Percentiles rank a stretch among this genome's conserved stretches.
Evolutionary conservation across 139 green algal species (phyloP).

Genomic region (Coelastrella sp.): DNA sequence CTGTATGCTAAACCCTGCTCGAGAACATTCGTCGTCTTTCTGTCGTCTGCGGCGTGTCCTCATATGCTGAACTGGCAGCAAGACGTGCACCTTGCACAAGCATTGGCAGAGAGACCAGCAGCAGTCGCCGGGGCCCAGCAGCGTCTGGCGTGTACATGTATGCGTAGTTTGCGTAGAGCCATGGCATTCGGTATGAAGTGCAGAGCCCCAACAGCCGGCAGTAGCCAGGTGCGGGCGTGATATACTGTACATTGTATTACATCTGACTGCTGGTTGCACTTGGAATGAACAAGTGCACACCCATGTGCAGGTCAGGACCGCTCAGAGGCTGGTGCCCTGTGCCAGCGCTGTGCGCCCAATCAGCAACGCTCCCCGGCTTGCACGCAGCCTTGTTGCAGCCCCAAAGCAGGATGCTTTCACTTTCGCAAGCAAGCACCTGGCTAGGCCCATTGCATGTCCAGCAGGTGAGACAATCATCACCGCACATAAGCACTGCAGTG

Average conservation of each 20-base stretch:
- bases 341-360: background rate
- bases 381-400: slow-evolving; percentile 15
- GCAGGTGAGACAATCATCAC: too few relatives aligned
- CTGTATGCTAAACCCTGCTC: background rate
- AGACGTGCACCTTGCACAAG: too few relatives aligned
- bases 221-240: background rate
- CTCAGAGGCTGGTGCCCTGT: background rate
- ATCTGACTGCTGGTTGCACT: too few relatives aligned
- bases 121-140: background rate
- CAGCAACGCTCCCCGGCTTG: background rate
- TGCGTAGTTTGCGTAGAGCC: background rate
- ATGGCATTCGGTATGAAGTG: slow-evolving; percentile 5
- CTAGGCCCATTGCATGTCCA: slow-evolving; percentile 27
- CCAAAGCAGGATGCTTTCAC: slow-evolving; percentile 13
- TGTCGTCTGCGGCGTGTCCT: background rate
- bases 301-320: background rate
- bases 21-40: slow-evolving; percentile 2
- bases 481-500: background rate
- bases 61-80: too few relatives aligned
- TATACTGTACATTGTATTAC: too few relatives aligned
- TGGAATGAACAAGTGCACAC: too few relatives aligned
- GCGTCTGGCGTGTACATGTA: background rate
- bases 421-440: slow-evolving; percentile 14
- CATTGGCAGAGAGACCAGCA: too few relatives aligned
- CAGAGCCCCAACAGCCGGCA: background rate